phyloP scores from a whole-genome alignment of 768 basidiomycete genomes.

The Leccinum olivaceopallidum region DNA sequence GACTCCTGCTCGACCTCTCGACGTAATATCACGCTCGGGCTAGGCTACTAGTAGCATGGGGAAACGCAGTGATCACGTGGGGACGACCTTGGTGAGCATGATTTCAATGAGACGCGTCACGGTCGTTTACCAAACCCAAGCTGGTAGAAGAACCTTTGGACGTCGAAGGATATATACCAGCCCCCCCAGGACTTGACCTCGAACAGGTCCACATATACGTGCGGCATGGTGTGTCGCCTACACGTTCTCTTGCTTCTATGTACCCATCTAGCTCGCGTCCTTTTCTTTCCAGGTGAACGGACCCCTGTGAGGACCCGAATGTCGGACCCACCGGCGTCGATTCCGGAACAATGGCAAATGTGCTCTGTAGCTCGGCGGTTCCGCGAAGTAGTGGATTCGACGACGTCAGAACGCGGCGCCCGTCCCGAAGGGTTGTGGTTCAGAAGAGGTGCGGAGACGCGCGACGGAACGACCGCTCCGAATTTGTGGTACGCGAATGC shows the following conservation, averaged over 20 bases:
- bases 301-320: conserved; percentile 74
- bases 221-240: conserved; percentile 59
- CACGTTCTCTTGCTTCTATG: background rate
- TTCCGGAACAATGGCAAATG: conserved; percentile 70
- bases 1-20: background rate
- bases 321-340: conserved; percentile 57
- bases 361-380: conserved; percentile 58
- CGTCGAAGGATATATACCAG: conserved; percentile 57
- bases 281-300: conserved; percentile 59
- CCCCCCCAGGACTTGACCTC: conserved; percentile 54
- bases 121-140: conserved; percentile 8
- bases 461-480: conserved; percentile 51
- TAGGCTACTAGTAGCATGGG: background rate
- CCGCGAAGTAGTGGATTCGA: conserved; percentile 41
- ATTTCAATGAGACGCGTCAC: background rate
- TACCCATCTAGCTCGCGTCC: background rate
- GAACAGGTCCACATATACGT: conserved; percentile 77
- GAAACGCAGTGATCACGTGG: background rate
- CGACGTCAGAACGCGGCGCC: conserved; percentile 12
- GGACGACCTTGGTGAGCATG: conserved; percentile 15
- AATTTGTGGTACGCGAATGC: conserved; percentile 60
- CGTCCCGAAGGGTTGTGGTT: conserved; percentile 35
- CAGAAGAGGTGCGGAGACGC: conserved; percentile 53
- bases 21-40: background rate
- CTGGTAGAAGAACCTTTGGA: conserved; percentile 51